Evolutionary conservation across 2,329 filamentous ascomycete species (phyloP).

Genomic region (Pleoardoris graminearum): DNA sequence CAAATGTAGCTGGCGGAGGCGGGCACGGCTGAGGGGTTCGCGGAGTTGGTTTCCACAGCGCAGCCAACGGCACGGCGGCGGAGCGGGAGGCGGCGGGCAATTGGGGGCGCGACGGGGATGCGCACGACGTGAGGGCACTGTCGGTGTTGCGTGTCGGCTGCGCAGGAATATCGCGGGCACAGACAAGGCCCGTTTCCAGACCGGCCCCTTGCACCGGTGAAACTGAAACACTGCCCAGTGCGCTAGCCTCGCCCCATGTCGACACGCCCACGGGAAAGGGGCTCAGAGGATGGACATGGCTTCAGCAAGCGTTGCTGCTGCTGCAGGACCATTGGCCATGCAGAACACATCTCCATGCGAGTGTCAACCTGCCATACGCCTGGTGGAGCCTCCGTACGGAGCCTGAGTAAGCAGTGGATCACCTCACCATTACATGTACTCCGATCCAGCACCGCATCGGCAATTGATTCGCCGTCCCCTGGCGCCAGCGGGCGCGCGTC

Average conservation of each 20-base stretch:
- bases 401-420: too few relatives aligned
- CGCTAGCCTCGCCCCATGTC: neutral
- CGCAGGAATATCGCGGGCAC: too few relatives aligned
- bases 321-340: too few relatives aligned
- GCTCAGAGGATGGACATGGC: conserved; percentile 1
- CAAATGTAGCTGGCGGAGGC: conserved; percentile 3
- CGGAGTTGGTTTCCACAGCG: conserved; percentile 4
- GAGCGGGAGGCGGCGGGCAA: neutral
- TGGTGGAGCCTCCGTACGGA: too few relatives aligned
- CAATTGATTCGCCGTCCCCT: neutral
- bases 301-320: neutral
- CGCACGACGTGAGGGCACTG: neutral
- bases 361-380: too few relatives aligned
- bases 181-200: too few relatives aligned
- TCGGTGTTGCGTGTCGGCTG: neutral
- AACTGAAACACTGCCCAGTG: conserved; percentile 7
- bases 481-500: neutral
- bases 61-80: neutral
- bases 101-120: neutral
- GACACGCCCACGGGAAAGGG: conserved; percentile 2
- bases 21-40: conserved; percentile 17
- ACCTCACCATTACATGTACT: neutral
- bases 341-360: too few relatives aligned
- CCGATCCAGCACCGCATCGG: neutral
- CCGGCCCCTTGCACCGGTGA: conserved; percentile 7